A percentile compares a stretch with the other conserved stretches of the same genome.
Evolutionary conservation across 2,329 filamentous ascomycete species (phyloP).

Genomic region (Alternaria dauci): DNA sequence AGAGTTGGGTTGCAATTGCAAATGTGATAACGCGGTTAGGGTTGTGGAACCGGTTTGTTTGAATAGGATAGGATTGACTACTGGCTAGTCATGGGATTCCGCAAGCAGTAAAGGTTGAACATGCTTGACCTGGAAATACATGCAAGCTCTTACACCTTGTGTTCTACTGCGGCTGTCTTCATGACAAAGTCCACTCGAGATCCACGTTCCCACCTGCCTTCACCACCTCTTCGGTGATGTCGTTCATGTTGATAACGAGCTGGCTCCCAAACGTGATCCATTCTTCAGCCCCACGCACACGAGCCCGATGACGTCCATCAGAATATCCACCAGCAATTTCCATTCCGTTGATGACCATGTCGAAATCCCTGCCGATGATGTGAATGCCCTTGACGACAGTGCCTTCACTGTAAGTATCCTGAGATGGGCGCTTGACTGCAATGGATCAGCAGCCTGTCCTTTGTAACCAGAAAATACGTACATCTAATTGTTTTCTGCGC

Average conservation of each 20-base stretch:
- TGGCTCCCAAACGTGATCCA: background rate
- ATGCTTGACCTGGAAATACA: background rate
- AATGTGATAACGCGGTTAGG: slow-evolving; percentile 4
- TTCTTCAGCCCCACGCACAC: background rate
- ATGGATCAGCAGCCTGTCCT: background rate
- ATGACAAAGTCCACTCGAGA: no score
- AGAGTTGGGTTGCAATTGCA: slow-evolving; percentile 8
- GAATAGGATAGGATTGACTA: slow-evolving; percentile 4
- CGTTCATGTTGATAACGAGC: background rate
- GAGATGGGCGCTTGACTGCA: no score
- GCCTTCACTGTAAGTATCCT: no score
- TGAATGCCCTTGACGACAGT: background rate
- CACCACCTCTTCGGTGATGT: background rate
- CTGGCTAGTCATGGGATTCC: background rate
- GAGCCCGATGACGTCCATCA: background rate
- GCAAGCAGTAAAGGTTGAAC: background rate
- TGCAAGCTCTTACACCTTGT: no score
- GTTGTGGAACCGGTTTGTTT: slow-evolving; percentile 15
- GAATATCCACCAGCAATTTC: background rate
- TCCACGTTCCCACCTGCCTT: background rate
- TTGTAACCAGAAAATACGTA: background rate
- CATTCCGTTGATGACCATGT: background rate
- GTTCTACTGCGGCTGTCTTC: no score
- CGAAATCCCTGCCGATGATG: background rate
- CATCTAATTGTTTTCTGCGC: background rate